These are phyloP conservation scores for Penicillium sumatraense DNA, from an alignment of 2,329 filamentous ascomycete species.

Conservation along the genomic window DNA sequence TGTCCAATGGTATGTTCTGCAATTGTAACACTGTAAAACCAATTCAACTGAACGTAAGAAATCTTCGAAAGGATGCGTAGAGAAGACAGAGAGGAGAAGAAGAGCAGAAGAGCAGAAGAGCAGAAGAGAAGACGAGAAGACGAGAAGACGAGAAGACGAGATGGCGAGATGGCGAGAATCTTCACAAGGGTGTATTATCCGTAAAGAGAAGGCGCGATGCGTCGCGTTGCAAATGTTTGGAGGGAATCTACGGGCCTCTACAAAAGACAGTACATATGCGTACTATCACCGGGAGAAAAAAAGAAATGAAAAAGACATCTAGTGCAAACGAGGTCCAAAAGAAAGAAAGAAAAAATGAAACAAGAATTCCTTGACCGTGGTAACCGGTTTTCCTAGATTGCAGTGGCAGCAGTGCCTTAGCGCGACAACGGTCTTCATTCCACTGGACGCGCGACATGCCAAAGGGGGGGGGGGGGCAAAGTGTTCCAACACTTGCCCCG, in stretches of 20 bases:
- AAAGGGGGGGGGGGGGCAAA: no score
- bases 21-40: not conserved
- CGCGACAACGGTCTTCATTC: slow-evolving; percentile 5
- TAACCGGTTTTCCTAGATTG: slow-evolving; percentile 8
- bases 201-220: not conserved
- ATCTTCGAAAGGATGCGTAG: not conserved
- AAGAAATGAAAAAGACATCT: no score
- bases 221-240: not conserved
- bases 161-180: not conserved
- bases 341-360: not conserved
- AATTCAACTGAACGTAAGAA: no score
- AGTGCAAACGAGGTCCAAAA: not conserved
- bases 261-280: not conserved
- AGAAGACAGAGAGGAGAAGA: not conserved
- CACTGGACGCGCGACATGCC: slow-evolving; percentile 5
- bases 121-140: not conserved
- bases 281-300: not conserved
- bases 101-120: not conserved
- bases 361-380: slow-evolving; percentile 7
- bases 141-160: not conserved
- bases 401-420: slow-evolving; percentile 11
- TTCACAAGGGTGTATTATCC: no score
- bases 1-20: no score
- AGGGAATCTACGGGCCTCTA: not conserved
- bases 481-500: no score